Evolutionary conservation across 495 filamentous ascomycete genomes (phyloP), one percentile per base, ranked within the genome.

Genomic region (Glutinoglossum americanum): DNA sequence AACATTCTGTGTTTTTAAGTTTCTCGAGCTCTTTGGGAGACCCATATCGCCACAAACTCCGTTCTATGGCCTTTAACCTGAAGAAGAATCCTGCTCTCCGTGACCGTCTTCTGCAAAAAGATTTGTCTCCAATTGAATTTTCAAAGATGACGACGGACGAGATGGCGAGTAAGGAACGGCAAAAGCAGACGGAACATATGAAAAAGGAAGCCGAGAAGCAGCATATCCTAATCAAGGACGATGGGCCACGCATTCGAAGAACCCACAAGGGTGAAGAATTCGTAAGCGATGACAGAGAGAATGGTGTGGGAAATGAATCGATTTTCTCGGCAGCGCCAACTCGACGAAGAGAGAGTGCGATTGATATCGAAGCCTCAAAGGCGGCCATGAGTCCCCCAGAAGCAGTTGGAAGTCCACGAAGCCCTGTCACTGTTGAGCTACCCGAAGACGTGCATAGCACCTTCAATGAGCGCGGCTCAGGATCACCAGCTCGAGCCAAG

Each of bases 181-280:
- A 94, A 69, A 79, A 80, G 56, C 80, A 85, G 68, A 82, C 78
- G 53, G 85, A 85, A 13, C 73, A 77, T 58, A 81, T 85, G 68
- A 80, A 81, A 62, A 76, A 81, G 55, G 83, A 89, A 65, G 80
- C 83, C 0, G 92, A 96, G 60, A 84, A 92, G 61, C 89, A 95
- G 62, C 80, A 87, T 55, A 85, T 89, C 53, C 79, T 94, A 55
- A 76, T 89, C 32, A 80, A 86, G 41, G 68, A 65, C 62, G 68
- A 64, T 61, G 80, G 79, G 0, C 92, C 90, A 7, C 80, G 89
- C 3, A 84, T 94, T 57, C 78, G 89, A 63, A 81, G 84, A 61
- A 96, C 90, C 1, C 92, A 97, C 67, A 98, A 96, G 68, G 92
- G 92, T 30, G 89, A 96, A 59, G 92, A 98, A 64, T 59, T 94